A percentile compares a stretch with the other conserved stretches of the same genome.
Conservation (phyloP, 345 rosid genomes). For the Acer negundo region DNA sequence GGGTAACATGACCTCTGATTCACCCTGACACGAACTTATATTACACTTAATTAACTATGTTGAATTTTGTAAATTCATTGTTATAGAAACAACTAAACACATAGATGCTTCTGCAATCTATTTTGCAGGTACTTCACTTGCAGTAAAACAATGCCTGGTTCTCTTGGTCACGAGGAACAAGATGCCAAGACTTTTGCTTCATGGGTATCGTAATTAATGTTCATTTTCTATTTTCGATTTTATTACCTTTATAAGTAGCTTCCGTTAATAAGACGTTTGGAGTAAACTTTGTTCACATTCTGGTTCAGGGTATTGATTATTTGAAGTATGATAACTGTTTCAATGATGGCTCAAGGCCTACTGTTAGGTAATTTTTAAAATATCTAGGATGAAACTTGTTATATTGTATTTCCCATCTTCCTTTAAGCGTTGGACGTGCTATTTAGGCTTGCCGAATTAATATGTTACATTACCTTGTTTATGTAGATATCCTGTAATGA, state of each 20-base stretch:
- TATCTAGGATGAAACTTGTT: neutral
- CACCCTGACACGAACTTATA: neutral
- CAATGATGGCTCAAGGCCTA: conserved; percentile 64
- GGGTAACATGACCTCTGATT: conserved; percentile 45
- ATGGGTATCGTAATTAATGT: conserved; percentile 55
- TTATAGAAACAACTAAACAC: neutral
- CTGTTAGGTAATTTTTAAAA: conserved; percentile 48
- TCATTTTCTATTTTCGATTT: conserved; percentile 3
- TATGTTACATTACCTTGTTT: neutral
- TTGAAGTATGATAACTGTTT: conserved; percentile 91
- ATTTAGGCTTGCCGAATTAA: neutral
- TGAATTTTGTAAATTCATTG: neutral
- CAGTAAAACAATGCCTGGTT: conserved; percentile 90
- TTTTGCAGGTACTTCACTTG: conserved; percentile 73
- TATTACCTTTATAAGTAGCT: neutral
- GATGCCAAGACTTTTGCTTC: conserved; percentile 91
- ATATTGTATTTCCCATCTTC: neutral
- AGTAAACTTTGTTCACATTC: neutral
- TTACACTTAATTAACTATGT: neutral
- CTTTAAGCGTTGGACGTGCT: neutral
- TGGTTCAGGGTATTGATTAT: conserved; percentile 76
- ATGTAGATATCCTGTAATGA: conserved; percentile 82
- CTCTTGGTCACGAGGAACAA: conserved; percentile 81
- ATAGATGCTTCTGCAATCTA: neutral
- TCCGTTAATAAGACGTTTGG: neutral